Base-by-base conservation (phyloP, 2,329 filamentous ascomycete species). In the Dendrostoma leiphaemia region DNA sequence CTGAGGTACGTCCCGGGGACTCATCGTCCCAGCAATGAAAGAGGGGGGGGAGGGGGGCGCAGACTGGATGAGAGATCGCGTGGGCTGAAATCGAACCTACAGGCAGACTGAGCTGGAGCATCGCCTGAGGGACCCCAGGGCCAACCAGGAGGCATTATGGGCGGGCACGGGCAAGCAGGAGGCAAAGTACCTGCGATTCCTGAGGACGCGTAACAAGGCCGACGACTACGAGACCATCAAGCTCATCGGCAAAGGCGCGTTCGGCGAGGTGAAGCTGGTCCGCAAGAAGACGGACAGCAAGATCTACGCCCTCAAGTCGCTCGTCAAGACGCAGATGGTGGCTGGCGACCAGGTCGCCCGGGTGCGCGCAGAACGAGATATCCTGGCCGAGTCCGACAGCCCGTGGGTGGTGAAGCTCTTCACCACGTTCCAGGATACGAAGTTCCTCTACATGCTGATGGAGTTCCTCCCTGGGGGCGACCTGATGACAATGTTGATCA, bases 401-500 rank as follows among this genome's bases (percentile, higher is more conserved):
- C 87, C 87, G 15, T 91, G 88, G 88, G 83, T 91, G 17, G 88
- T 91, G 59, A 91, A 90, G 73, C 77, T 91, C 52, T 87, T 88
- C 69, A 90, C 87, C 13, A 90, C 88, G 0, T 91, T 91, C 74
- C 88, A 91, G 69, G 88, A 91, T 67, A 76, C 77, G 43, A 86
- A 85, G 15, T 90, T 89, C 71, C 75, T 91, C 26, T 91, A 91
- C 71, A 85, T 91, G 78, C 77, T 91, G 59, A 90, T 91, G 87
- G 88, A 91, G 69, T 91, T 90, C 71, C 77, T 91, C 64, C 88
- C 88, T 17, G 88, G 88, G 69, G 88, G 88, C 70, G 88, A 91
- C 74, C 70, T 91, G 65, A 91, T 91, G 88, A 91, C 87, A 5
- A 90, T 91, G 86, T 74, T 91, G 59, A 91, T 91, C 74, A 91